Evolutionary conservation across 108 stramenopile genomes (phyloP).

Genomic region (Nitzschia sp.): DNA sequence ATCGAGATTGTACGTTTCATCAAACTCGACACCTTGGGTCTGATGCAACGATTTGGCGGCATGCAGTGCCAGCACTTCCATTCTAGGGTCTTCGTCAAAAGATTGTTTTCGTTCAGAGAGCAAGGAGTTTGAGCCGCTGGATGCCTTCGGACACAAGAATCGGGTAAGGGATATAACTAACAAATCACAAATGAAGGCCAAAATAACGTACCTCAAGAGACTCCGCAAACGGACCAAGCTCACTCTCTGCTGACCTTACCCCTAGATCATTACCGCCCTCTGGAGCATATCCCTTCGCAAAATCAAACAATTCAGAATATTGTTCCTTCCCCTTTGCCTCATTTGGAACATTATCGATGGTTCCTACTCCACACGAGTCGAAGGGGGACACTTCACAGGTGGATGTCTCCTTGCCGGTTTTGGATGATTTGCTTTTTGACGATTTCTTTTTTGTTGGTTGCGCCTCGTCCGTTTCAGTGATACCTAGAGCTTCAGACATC

Average conservation of each 20-base stretch:
- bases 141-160: neutral
- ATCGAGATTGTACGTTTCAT: slow-evolving; percentile 56
- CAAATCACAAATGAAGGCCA: neutral
- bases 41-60: slow-evolving; percentile 70
- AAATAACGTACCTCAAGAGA: too few relatives aligned
- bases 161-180: neutral
- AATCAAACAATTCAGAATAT: neutral
- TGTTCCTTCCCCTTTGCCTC: neutral
- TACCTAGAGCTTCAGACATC: slow-evolving; percentile 18
- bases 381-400: neutral
- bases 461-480: neutral
- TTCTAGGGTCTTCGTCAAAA: slow-evolving; percentile 24
- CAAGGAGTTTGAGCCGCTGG: slow-evolving; percentile 5
- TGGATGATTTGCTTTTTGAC: too few relatives aligned
- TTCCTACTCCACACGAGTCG: neutral
- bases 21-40: slow-evolving; percentile 55
- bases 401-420: too few relatives aligned
- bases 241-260: too few relatives aligned
- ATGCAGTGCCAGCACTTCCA: slow-evolving; percentile 40
- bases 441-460: neutral
- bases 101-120: slow-evolving; percentile 1
- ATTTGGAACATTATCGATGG: neutral
- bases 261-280: too few relatives aligned
- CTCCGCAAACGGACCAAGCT: too few relatives aligned
- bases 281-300: neutral